phyloP scores from a whole-genome alignment of 805 yeast species.

The Candida dendrica region DNA sequence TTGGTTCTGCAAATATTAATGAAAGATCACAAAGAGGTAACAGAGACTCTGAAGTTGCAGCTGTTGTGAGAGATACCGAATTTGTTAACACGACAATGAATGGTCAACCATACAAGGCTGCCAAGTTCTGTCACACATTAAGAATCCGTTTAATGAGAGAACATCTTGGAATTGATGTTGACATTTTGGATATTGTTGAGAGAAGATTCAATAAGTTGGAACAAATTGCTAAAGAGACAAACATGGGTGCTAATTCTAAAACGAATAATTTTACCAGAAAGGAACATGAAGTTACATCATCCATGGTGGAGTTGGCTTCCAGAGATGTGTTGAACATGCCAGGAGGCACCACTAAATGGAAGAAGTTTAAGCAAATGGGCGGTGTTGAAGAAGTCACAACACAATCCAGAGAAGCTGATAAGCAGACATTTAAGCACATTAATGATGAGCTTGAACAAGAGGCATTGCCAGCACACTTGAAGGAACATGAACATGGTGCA shows the following conservation, averaged over 20 bases:
- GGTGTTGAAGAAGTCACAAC: constrained; percentile 5
- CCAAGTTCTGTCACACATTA: constrained; percentile 81
- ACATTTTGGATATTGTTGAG: constrained; percentile 74
- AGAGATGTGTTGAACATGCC: constrained; percentile 52
- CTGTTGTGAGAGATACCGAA: constrained; percentile 77
- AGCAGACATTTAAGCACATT: not conserved
- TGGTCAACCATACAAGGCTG: constrained; percentile 75
- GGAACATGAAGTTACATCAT: constrained; percentile 38
- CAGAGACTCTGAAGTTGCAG: constrained; percentile 93
- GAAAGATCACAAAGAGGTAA: constrained; percentile 94
- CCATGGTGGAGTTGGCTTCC: constrained; percentile 70
- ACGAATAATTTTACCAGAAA: constrained; percentile 32
- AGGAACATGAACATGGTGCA: constrained; percentile 13
- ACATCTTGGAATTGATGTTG: constrained; percentile 91
- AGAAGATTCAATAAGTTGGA: constrained; percentile 48
- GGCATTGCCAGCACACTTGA: constrained; percentile 21
- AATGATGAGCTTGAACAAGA: constrained; percentile 15
- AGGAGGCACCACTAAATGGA: constrained; percentile 45
- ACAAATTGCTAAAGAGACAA: constrained; percentile 23
- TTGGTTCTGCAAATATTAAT: constrained; percentile 95
- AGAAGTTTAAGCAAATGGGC: constrained; percentile 9
- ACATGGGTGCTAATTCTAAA: constrained; percentile 25
- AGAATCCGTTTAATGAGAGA: constrained; percentile 93
- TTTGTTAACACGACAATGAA: constrained; percentile 64
- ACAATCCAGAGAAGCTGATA: not conserved